Conservation (phyloP, 1,139 yeast genomes). For the Lipomyces yarrowii region DNA sequence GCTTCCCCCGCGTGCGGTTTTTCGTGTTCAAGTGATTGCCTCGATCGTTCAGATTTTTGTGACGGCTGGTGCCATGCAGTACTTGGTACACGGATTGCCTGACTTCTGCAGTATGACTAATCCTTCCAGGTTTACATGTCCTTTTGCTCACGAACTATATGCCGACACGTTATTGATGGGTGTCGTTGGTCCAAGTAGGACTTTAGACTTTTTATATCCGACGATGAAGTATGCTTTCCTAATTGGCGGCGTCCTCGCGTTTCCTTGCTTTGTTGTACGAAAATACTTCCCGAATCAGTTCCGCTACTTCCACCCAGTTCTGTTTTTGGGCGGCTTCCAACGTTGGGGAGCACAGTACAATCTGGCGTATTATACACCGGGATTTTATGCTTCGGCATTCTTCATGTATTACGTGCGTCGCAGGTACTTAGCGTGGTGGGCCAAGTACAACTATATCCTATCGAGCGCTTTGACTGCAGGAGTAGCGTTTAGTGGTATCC, state of each 20-base stretch:
- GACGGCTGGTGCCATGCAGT: constrained; percentile 57
- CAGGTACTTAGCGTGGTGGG: constrained; percentile 62
- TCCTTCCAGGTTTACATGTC: constrained; percentile 36
- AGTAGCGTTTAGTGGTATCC: constrained; percentile 43
- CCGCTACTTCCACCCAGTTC: constrained; percentile 52
- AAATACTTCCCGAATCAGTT: constrained; percentile 33
- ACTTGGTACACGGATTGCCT: constrained; percentile 51
- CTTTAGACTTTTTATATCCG: constrained; percentile 39
- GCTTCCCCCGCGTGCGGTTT: constrained; percentile 61
- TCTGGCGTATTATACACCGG: constrained; percentile 54
- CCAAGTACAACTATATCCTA: constrained; percentile 60
- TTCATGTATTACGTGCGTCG: constrained; percentile 56
- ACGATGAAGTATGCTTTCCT: constrained; percentile 49
- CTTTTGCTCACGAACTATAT: constrained; percentile 42
- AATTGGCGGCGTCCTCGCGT: constrained; percentile 50
- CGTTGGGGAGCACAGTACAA: constrained; percentile 54
- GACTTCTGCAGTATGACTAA: constrained; percentile 44
- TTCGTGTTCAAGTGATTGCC: constrained; percentile 53
- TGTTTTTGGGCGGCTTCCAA: constrained; percentile 54
- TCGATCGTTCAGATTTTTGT: constrained; percentile 43
- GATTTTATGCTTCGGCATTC: constrained; percentile 51
- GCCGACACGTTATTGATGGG: constrained; percentile 56
- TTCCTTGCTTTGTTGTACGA: neutral
- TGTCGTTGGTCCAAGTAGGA: constrained; percentile 58
- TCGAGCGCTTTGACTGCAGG: constrained; percentile 62